Evolutionary conservation across 2,329 filamentous ascomycete species (phyloP), one percentile per base, ranked within the genome.

Genomic region (Didymella keratinophila): DNA sequence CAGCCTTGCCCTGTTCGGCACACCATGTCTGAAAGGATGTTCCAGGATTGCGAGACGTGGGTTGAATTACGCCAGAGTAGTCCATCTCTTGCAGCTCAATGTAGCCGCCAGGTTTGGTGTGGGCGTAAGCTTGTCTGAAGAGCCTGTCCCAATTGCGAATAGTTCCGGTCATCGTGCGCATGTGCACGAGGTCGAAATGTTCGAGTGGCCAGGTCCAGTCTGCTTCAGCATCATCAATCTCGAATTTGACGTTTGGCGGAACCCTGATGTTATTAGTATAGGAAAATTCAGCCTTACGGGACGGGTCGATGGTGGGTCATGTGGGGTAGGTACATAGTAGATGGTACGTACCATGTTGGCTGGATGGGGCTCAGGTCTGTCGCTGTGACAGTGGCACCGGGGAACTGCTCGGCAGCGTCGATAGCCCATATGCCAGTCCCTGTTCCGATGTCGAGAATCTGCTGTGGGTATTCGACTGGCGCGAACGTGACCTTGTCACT

Each of bases 141-240:
- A 88, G 72, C 21, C 74, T 74, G 3, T 76, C 76, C 71, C 84
- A 86, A 64, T 88, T 79, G n/a, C 78, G 75, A 39, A 89, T 79
- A 28, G 82, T 79, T 25, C 80, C 80, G 63, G 78, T 66, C 79
- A 85, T 76, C 78, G 82, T 65, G 68, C 81, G 66, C 75, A 80
- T 66, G 80, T 83, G 78, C 80, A 88, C 82, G 61, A 84, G 81
- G 69, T 88, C 86, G 67, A 84, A 87, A 21, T 76, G 73, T 30
- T 80, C 72, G 9, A 78, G 72, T 48, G 83, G 84, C 65, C 67
- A 71, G 10, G 68, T 70, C 70, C 69, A 71, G n/a, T 59, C 46
- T 34, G 67, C 63, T 46, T 73, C 70, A 20, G 68, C 69, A 47
- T 73, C 69, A 54, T 73, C 69, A 51, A 73, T 67, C 48, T 70